A percentile compares a stretch with the other conserved stretches of the same genome.
phyloP scores from a whole-genome alignment of 768 basidiomycete species.

The Lentinus tigrinus region DNA sequence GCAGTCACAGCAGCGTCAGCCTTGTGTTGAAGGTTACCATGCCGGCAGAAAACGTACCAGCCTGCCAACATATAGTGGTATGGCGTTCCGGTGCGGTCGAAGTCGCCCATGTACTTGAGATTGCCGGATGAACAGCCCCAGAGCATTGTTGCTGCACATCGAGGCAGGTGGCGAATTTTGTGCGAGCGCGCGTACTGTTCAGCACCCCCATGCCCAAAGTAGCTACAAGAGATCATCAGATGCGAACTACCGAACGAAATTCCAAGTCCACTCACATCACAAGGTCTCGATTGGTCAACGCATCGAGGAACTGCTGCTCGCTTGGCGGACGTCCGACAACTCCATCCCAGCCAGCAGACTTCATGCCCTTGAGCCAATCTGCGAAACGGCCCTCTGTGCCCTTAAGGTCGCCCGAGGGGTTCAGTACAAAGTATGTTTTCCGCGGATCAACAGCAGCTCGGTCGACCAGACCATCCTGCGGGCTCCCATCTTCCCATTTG shows the following conservation, averaged over 20 bases:
- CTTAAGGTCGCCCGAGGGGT: slow-evolving; percentile 87
- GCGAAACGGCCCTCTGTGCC: slow-evolving; percentile 82
- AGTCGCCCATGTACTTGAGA: slow-evolving; percentile 89
- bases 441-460: slow-evolving; percentile 60
- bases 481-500: slow-evolving; percentile 27
- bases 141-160: slow-evolving; percentile 93
- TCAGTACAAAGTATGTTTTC: slow-evolving; percentile 81
- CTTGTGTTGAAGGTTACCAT: no score
- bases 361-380: slow-evolving; percentile 76
- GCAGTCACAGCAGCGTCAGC: no score
- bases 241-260: no score
- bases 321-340: slow-evolving; percentile 72
- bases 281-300: slow-evolving; percentile 72
- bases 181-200: slow-evolving; percentile 93
- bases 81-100: slow-evolving; percentile 89
- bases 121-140: slow-evolving; percentile 98
- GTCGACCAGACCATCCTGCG: slow-evolving; percentile 31
- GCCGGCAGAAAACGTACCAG: slow-evolving; percentile 77
- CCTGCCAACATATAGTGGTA: slow-evolving; percentile 97
- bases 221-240: no score
- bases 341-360: slow-evolving; percentile 78
- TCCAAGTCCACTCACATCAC: slow-evolving; percentile 89
- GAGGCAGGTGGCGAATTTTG: slow-evolving; percentile 73
- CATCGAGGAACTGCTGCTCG: slow-evolving; percentile 80
- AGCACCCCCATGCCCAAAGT: slow-evolving; percentile 95